These are phyloP conservation scores for Hygrophila difformis DNA, from an alignment of 257 asterid genomes.

Conservation along the genomic window DNA sequence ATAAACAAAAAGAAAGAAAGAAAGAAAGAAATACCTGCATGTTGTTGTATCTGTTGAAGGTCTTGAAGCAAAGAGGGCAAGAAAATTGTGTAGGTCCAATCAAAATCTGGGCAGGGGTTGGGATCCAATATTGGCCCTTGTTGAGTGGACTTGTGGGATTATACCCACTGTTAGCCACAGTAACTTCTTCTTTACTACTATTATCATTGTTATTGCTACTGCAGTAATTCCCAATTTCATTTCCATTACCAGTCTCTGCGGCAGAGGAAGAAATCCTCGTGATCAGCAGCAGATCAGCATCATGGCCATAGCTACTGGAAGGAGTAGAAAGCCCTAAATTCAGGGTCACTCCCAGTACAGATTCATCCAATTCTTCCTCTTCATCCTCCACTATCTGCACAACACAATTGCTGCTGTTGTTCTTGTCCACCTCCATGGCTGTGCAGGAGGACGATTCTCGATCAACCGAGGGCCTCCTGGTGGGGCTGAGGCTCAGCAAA, in stretches of 20 bases:
- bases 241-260: no score
- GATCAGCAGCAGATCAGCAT: conserved; percentile 26
- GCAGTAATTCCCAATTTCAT: conserved; percentile 1
- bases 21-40: conserved; percentile 28
- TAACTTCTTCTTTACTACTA: conserved; percentile 22
- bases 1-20: not conserved
- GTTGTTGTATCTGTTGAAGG: conserved; percentile 52
- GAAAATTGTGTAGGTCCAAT: conserved; percentile 57
- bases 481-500: conserved; percentile 51
- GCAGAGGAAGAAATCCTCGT: conserved; percentile 26
- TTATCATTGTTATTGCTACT: not conserved
- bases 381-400: conserved; percentile 20
- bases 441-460: conserved; percentile 12
- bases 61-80: conserved; percentile 57
- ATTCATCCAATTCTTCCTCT: conserved; percentile 21
- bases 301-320: conserved; percentile 1
- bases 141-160: conserved; percentile 42
- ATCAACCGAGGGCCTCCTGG: conserved; percentile 14
- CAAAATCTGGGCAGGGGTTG: conserved; percentile 54
- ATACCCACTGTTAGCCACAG: conserved; percentile 22
- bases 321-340: conserved; percentile 51
- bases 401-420: conserved; percentile 6
- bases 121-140: conserved; percentile 55
- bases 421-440: conserved; percentile 33
- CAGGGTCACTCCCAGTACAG: conserved; percentile 22